A percentile compares a stretch with the other conserved stretches of the same genome.
These are phyloP conservation scores for Ogataea pilisensis DNA, from an alignment of 805 yeast genomes.

Conservation along the genomic window DNA sequence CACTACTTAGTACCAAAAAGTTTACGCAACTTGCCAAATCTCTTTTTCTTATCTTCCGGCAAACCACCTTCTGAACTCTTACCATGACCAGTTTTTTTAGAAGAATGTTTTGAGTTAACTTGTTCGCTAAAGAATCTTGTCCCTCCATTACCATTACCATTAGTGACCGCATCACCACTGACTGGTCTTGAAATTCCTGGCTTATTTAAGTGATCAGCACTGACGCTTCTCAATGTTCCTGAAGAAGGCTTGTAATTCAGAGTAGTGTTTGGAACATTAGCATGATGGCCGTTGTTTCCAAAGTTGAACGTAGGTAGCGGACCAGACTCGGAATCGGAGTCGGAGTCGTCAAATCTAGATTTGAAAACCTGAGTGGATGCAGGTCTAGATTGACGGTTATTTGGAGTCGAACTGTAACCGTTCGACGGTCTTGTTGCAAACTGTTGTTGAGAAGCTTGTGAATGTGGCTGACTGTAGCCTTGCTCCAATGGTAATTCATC, in stretches of 20 bases:
- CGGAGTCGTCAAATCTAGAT: slow-evolving; percentile 62
- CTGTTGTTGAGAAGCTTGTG: no score
- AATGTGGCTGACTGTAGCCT: no score
- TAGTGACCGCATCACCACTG: not conserved
- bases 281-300: not conserved
- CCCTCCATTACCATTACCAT: slow-evolving; percentile 1
- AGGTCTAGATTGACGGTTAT: slow-evolving; percentile 11
- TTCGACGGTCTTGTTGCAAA: not conserved
- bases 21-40: slow-evolving; percentile 32
- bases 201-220: slow-evolving; percentile 13
- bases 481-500: slow-evolving; percentile 14
- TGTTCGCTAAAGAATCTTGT: slow-evolving; percentile 28
- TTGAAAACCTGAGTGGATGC: slow-evolving; percentile 27
- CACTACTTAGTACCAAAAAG: slow-evolving; percentile 26
- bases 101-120: slow-evolving; percentile 4
- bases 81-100: not conserved
- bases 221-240: slow-evolving; percentile 25
- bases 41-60: slow-evolving; percentile 28
- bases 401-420: not conserved
- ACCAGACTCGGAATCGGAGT: slow-evolving; percentile 46
- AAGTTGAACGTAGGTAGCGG: not conserved
- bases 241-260: slow-evolving; percentile 16
- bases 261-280: not conserved
- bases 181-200: slow-evolving; percentile 4
- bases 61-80: not conserved